Evolutionary conservation across 1,284 basidiomycete genomes (phyloP).

Genomic region (Cutaneotrichosporon sp.): DNA sequence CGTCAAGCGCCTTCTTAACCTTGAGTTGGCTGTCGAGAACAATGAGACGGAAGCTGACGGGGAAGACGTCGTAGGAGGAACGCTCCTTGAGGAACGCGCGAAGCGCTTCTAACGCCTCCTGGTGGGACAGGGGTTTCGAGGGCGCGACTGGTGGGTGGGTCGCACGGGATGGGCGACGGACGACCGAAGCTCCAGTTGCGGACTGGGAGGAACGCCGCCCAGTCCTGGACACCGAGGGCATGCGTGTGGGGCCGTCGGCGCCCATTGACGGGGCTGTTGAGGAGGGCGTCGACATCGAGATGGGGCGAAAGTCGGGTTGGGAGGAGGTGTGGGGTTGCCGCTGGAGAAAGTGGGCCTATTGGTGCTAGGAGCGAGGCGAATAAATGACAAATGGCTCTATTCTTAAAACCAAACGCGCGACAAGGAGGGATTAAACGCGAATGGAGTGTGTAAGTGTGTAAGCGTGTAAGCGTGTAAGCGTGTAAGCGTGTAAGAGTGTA

Average conservation of each 20-base stretch:
- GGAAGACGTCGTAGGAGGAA: conserved; percentile 91
- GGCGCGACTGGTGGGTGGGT: conserved; percentile 41
- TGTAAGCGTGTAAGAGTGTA: too few species aligned
- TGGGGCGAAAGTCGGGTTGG: not conserved
- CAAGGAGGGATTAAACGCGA: not conserved
- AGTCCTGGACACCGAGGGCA: conserved; percentile 23
- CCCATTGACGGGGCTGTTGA: not conserved
- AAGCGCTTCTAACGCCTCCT: conserved; percentile 72
- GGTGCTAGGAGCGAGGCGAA: not conserved
- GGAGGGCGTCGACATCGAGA: conserved; percentile 16
- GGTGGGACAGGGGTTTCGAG: conserved; percentile 56
- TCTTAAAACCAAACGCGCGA: not conserved
- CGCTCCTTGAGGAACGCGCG: conserved; percentile 78
- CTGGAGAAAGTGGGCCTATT: not conserved
- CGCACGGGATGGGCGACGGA: conserved; percentile 43
- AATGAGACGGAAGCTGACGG: conserved; percentile 92
- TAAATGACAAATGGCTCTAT: not conserved
- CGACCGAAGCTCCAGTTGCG: conserved; percentile 22
- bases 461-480: too few species aligned
- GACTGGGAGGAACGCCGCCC: conserved; percentile 25
- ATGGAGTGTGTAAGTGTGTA: not conserved
- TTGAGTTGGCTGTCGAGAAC: conserved; percentile 92
- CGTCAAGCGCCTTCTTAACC: conserved; percentile 88
- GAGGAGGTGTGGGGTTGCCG: not conserved
- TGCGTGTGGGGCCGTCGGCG: conserved; percentile 13